Percentiles rank a stretch among this genome's conserved stretches.
phyloP scores from a whole-genome alignment of 2,329 filamentous ascomycete species.

The Stemphylium lycopersici region DNA sequence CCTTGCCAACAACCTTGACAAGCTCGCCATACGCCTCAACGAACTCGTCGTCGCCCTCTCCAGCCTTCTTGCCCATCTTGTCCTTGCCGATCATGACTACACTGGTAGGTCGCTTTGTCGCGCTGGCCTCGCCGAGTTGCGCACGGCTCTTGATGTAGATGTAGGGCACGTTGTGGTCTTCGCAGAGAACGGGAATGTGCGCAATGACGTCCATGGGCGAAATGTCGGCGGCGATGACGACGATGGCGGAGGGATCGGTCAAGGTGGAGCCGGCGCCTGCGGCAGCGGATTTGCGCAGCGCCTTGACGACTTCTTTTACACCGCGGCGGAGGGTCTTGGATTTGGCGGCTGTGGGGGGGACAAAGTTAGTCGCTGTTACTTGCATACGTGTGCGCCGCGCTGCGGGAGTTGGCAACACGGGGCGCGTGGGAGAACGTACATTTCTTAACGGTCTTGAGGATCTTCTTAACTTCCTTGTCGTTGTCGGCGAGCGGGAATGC shows the following conservation, averaged over 20 bases:
- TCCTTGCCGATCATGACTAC: slow-evolving; percentile 81
- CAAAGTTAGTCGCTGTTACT: neutral
- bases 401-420: neutral
- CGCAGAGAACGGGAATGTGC: slow-evolving; percentile 95
- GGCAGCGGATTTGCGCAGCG: slow-evolving; percentile 85
- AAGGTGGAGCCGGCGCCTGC: slow-evolving; percentile 65
- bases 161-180: slow-evolving; percentile 97
- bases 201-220: slow-evolving; percentile 98
- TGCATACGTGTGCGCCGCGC: slow-evolving; percentile 9
- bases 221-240: slow-evolving; percentile 95
- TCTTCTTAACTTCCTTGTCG: slow-evolving; percentile 71
- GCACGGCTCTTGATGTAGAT: slow-evolving; percentile 92
- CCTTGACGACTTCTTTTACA: slow-evolving; percentile 99
- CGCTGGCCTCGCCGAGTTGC: slow-evolving; percentile 90
- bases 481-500: slow-evolving; percentile 78
- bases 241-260: slow-evolving; percentile 70
- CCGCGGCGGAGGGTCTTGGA: slow-evolving; percentile 95
- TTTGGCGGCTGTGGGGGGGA: slow-evolving; percentile 75
- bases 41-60: slow-evolving; percentile 56
- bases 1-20: slow-evolving; percentile 65
- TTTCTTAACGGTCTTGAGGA: slow-evolving; percentile 69
- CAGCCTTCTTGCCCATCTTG: slow-evolving; percentile 56
- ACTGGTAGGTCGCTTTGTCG: slow-evolving; percentile 94
- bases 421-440: slow-evolving; percentile 49
- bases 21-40: slow-evolving; percentile 62